phyloP scores from a whole-genome alignment of 2,329 filamentous ascomycete species.

The Phoma herbarum region DNA sequence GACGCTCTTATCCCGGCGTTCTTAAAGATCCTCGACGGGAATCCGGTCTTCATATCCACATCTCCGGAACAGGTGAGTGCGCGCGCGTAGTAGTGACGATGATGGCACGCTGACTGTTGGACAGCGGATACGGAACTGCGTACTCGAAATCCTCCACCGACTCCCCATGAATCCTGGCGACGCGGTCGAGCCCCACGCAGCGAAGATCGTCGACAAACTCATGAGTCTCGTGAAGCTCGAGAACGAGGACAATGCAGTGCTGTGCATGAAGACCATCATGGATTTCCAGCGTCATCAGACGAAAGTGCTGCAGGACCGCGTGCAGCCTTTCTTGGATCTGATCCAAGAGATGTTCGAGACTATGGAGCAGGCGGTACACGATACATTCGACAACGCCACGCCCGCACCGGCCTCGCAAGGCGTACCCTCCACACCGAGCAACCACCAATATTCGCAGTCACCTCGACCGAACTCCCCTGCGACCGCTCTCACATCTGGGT shows the following conservation, averaged over 20 bases:
- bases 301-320: conserved; percentile 80
- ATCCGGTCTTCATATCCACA: conserved; percentile 89
- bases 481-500: conserved; percentile 78
- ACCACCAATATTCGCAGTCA: conserved; percentile 78
- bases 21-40: conserved; percentile 81
- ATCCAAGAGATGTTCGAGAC: conserved; percentile 96
- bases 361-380: conserved; percentile 92
- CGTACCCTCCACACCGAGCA: conserved; percentile 71
- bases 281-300: conserved; percentile 94
- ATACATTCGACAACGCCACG: conserved; percentile 86
- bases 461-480: conserved; percentile 90
- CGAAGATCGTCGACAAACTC: conserved; percentile 87
- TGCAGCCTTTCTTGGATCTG: conserved; percentile 87
- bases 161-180: conserved; percentile 79
- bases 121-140: conserved; percentile 85
- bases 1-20: conserved; percentile 90
- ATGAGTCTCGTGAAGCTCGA: conserved; percentile 89
- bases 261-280: conserved; percentile 98
- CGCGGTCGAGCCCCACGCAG: conserved; percentile 85
- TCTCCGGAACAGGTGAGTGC: conserved; percentile 82
- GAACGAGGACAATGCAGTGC: conserved; percentile 98
- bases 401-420: conserved; percentile 59
- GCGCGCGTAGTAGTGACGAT: conserved; percentile 9
- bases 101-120: conserved; percentile 23
- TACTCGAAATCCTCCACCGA: conserved; percentile 93